Evolutionary conservation across 2,329 filamentous ascomycete genomes (phyloP).

Genomic region (Trichoderma cornu-damae): DNA sequence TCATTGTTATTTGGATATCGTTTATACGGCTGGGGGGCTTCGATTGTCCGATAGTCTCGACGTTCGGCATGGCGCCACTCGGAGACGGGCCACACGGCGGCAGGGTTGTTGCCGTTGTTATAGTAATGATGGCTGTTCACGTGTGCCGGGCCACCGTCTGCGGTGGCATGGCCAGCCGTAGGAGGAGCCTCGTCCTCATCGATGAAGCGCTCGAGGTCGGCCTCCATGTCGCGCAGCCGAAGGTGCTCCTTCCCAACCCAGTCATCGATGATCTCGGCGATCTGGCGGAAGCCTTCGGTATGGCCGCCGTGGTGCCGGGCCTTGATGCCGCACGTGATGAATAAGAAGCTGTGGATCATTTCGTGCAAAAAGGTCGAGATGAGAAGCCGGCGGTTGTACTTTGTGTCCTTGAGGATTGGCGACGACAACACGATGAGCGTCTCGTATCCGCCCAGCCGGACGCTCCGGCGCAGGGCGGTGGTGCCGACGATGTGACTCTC

Average conservation of each 20-base stretch:
- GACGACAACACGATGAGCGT: slow-evolving; percentile 58
- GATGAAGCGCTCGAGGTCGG: slow-evolving; percentile 53
- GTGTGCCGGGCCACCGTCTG: not conserved
- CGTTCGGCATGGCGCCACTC: slow-evolving; percentile 6
- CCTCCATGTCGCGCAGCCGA: slow-evolving; percentile 55
- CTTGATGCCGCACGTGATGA: slow-evolving; percentile 55
- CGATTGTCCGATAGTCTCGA: slow-evolving; percentile 9
- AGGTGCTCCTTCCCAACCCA: slow-evolving; percentile 55
- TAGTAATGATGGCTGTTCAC: not conserved
- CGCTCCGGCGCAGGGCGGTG: slow-evolving; percentile 51
- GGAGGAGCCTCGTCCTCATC: slow-evolving; percentile 21
- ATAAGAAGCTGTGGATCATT: slow-evolving; percentile 62
- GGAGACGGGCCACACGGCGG: slow-evolving; percentile 5
- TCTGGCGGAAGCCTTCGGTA: slow-evolving; percentile 54
- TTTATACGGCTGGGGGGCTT: slow-evolving; percentile 13
- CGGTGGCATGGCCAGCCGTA: not conserved
- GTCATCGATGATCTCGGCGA: slow-evolving; percentile 55
- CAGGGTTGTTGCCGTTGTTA: not conserved
- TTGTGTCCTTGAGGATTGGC: slow-evolving; percentile 50
- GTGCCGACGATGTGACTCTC: slow-evolving; percentile 55
- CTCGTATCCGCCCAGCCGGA: slow-evolving; percentile 49
- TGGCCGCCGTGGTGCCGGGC: slow-evolving; percentile 54
- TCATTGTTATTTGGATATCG: slow-evolving; percentile 16
- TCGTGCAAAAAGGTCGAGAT: slow-evolving; percentile 63
- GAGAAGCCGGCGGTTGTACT: slow-evolving; percentile 55